Percentiles rank a stretch among this genome's conserved stretches.
Conservation (phyloP, 2,329 filamentous ascomycete species). For the Claviceps maximensis region DNA sequence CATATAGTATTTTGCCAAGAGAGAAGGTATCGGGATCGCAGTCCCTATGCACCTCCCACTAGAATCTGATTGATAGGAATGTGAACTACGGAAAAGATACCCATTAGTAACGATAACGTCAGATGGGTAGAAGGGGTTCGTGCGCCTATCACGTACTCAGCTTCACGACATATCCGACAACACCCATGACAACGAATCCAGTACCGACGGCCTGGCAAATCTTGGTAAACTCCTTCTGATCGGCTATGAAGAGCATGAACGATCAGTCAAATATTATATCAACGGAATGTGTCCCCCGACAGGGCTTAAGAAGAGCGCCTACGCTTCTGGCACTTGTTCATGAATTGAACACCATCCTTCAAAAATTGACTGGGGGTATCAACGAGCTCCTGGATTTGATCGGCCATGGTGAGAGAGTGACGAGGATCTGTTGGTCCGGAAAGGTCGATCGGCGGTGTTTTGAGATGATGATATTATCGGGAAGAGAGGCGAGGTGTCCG, state of each 20-base stretch:
- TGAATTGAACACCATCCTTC: conserved; percentile 47
- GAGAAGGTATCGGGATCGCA: not conserved
- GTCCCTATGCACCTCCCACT: conserved; percentile 47
- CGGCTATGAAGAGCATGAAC: conserved; percentile 17
- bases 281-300: not conserved
- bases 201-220: conserved; percentile 49
- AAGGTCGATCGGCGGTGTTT: not conserved
- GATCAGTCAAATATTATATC: not conserved
- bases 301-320: conserved; percentile 16
- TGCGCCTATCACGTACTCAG: conserved; percentile 36
- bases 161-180: conserved; percentile 58
- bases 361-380: conserved; percentile 56
- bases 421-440: not conserved
- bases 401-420: conserved; percentile 38
- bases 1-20: no score
- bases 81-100: conserved; percentile 39
- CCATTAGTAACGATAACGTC: not conserved
- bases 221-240: conserved; percentile 30
- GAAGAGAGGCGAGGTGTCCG: not conserved
- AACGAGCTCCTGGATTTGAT: conserved; percentile 56
- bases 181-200: conserved; percentile 58
- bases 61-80: conserved; percentile 60
- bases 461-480: not conserved
- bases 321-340: conserved; percentile 51
- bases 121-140: not conserved